Percentiles rank a stretch among this genome's conserved stretches.
These are phyloP conservation scores for Globisporangium solare DNA, from an alignment of 352 stramenopile genomes.

Conservation along the genomic window DNA sequence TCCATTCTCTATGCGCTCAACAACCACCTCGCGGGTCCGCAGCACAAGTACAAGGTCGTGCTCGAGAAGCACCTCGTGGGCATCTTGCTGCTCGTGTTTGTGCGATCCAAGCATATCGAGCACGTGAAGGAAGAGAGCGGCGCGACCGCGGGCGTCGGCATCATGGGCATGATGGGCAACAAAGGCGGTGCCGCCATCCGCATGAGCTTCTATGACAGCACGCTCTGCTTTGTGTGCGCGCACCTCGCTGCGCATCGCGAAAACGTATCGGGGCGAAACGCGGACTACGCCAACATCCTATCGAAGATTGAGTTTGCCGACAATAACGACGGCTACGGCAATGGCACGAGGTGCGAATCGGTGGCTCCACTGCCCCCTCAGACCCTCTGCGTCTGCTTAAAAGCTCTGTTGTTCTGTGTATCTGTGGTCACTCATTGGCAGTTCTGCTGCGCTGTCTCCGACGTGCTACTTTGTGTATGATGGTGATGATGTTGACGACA, in stretches of 20 bases:
- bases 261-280: conserved; percentile 96
- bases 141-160: conserved; percentile 92
- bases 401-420: no score
- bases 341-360: conserved; percentile 16
- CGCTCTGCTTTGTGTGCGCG: conserved; percentile 98
- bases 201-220: conserved; percentile 96
- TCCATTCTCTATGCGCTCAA: conserved; percentile 90
- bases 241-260: conserved; percentile 98
- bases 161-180: conserved; percentile 99
- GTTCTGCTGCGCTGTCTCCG: no score
- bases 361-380: no score
- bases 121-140: conserved; percentile 87
- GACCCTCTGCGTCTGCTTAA: no score
- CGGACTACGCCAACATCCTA: conserved; percentile 98
- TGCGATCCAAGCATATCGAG: conserved; percentile 67
- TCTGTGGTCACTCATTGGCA: no score
- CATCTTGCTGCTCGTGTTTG: conserved; percentile 96
- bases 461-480: no score
- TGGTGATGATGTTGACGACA: no score
- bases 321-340: conserved; percentile 29
- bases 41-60: conserved; percentile 64
- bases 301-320: conserved; percentile 92
- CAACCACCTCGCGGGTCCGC: conserved; percentile 16
- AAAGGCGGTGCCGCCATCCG: conserved; percentile 97
- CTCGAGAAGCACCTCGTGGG: conserved; percentile 95